Evolutionary conservation across 2,329 filamentous ascomycete species (phyloP).

Genomic region (Capronia coronata): DNA sequence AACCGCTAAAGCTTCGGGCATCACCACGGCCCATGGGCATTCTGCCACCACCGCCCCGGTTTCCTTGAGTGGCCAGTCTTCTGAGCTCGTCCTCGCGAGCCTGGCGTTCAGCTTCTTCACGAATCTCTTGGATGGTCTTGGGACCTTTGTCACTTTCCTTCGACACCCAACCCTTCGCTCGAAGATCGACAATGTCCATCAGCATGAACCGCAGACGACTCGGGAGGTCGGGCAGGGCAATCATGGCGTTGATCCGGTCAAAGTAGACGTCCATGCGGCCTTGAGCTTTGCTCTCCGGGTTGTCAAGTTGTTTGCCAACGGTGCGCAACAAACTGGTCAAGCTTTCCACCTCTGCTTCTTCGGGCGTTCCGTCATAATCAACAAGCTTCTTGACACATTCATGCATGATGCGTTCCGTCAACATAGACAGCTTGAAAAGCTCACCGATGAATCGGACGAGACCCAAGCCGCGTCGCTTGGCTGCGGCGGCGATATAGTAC

Average conservation of each 20-base stretch:
- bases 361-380: constrained; percentile 85
- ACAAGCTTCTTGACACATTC: constrained; percentile 96
- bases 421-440: constrained; percentile 96
- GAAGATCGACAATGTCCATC: constrained; percentile 84
- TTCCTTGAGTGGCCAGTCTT: constrained; percentile 45
- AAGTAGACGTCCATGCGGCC: constrained; percentile 93
- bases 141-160: constrained; percentile 92
- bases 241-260: constrained; percentile 72
- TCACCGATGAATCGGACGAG: constrained; percentile 99
- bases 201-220: constrained; percentile 96
- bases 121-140: constrained; percentile 91
- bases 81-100: constrained; percentile 73
- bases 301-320: constrained; percentile 83
- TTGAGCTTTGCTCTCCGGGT: constrained; percentile 64
- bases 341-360: constrained; percentile 94
- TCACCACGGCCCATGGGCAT: constrained; percentile 75
- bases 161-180: constrained; percentile 68
- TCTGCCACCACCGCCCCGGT: constrained; percentile 60
- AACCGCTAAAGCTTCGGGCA: constrained; percentile 69
- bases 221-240: constrained; percentile 70
- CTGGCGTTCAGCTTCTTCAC: constrained; percentile 68
- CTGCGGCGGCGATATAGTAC: constrained; percentile 88
- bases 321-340: constrained; percentile 87
- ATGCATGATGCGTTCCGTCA: constrained; percentile 99
- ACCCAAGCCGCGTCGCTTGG: constrained; percentile 94